Percentiles rank a stretch among this genome's conserved stretches.
These are phyloP conservation scores for Aspergillus aculeatus DNA, from an alignment of 2,329 filamentous ascomycete species.

Conservation along the genomic window DNA sequence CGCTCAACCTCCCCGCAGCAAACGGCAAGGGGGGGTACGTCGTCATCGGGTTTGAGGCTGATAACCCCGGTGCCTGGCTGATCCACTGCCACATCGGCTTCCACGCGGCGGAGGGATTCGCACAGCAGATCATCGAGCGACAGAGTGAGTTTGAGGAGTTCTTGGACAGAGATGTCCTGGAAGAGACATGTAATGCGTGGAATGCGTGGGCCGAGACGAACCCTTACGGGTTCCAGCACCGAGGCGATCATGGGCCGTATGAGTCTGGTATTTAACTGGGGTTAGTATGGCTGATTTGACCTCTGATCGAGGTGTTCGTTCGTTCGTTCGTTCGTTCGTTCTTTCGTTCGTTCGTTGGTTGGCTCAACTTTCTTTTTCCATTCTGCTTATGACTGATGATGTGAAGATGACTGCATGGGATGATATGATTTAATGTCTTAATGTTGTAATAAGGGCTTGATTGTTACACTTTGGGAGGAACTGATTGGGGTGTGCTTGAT, in stretches of 20 bases:
- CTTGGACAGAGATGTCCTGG: conserved; percentile 20
- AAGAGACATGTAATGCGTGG: conserved; percentile 19
- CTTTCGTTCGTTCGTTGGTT: neutral
- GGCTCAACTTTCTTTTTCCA: neutral
- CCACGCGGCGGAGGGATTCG: conserved; percentile 31
- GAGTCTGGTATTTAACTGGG: neutral
- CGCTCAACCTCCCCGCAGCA: conserved; percentile 41
- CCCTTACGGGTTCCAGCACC: conserved; percentile 1
- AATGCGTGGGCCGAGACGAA: conserved; percentile 16
- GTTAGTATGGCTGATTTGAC: neutral
- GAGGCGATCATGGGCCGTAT: neutral
- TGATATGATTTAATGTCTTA: neutral
- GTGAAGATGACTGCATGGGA: neutral
- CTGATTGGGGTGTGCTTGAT: too few relatives aligned
- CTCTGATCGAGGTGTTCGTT: neutral
- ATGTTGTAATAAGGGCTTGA: too few relatives aligned
- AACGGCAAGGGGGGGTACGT: conserved; percentile 43
- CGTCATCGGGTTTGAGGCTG: conserved; percentile 50
- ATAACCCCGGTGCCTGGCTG: conserved; percentile 52
- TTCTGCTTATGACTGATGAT: neutral
- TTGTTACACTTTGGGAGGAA: too few relatives aligned
- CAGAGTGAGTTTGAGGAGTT: conserved; percentile 24
- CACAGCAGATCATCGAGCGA: conserved; percentile 34
- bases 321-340: neutral
- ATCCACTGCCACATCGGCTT: conserved; percentile 39